A percentile compares a stretch with the other conserved stretches of the same genome.
These are phyloP conservation scores for Diaporthe amygdali DNA, from an alignment of 2,329 filamentous ascomycete genomes.

Conservation along the genomic window DNA sequence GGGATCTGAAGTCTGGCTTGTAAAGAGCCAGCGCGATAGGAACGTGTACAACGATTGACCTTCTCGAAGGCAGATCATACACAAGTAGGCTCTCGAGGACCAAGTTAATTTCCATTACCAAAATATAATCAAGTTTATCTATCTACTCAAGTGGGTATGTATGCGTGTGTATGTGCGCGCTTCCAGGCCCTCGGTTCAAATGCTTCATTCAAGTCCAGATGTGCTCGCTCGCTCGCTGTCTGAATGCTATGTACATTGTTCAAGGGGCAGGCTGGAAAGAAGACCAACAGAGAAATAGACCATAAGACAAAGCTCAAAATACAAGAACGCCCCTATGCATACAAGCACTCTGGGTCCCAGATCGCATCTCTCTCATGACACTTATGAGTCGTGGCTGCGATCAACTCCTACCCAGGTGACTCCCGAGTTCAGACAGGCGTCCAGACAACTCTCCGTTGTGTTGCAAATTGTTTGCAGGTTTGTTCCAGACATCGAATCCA, in stretches of 20 bases:
- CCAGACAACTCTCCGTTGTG: not conserved
- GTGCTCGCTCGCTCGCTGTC: slow-evolving; percentile 17
- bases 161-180: not conserved
- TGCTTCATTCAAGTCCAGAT: slow-evolving; percentile 12
- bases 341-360: not conserved
- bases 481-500: too few relatives aligned
- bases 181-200: not conserved
- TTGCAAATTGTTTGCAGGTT: not conserved
- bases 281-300: not conserved
- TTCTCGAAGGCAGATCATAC: not conserved
- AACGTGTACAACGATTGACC: not conserved
- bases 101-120: too few relatives aligned
- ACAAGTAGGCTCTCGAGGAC: too few relatives aligned
- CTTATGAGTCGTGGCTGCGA: too few relatives aligned
- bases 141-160: slow-evolving; percentile 14
- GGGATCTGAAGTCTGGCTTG: too few relatives aligned
- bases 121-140: not conserved
- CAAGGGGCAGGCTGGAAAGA: not conserved
- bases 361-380: not conserved
- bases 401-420: not conserved
- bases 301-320: not conserved
- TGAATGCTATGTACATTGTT: not conserved
- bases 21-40: too few relatives aligned
- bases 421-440: not conserved
- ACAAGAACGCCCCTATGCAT: not conserved